Evolutionary conservation across 164 flowering plant genomes (phyloP).

Genomic region (Liriodendron chinense): DNA sequence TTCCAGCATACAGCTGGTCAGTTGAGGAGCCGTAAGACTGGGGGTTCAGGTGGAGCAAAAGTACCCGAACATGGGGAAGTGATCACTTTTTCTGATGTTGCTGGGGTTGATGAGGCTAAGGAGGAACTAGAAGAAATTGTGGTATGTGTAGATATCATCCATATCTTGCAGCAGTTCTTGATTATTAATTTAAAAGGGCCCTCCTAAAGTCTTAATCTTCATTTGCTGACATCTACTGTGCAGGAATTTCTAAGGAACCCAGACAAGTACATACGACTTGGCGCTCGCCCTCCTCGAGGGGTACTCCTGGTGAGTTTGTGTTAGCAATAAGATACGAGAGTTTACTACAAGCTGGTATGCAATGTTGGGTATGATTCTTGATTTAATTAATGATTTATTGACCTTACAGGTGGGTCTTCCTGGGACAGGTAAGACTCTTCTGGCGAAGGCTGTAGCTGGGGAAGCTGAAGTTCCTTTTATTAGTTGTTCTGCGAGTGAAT

Average conservation of each 20-base stretch:
- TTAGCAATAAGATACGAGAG: not conserved
- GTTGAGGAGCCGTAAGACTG: slow-evolving; percentile 80
- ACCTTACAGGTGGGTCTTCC: slow-evolving; percentile 94
- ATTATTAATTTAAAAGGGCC: not conserved
- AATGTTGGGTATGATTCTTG: not conserved
- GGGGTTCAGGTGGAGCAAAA: slow-evolving; percentile 66
- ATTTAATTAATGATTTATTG: slow-evolving; percentile 18
- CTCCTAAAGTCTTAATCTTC: slow-evolving; percentile 6
- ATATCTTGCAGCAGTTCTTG: not conserved
- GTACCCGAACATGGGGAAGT: slow-evolving; percentile 76
- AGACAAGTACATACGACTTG: slow-evolving; percentile 73
- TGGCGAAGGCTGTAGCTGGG: slow-evolving; percentile 99
- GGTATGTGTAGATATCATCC: slow-evolving; percentile 42
- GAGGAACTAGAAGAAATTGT: slow-evolving; percentile 99
- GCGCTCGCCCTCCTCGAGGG: slow-evolving; percentile 99
- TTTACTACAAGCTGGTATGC: not conserved
- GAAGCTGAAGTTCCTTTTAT: slow-evolving; percentile 99
- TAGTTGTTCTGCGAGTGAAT: slow-evolving; percentile 98
- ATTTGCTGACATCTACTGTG: slow-evolving; percentile 24
- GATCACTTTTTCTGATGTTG: slow-evolving; percentile 92
- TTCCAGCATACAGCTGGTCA: slow-evolving; percentile 81
- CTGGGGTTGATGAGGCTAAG: slow-evolving; percentile 99
- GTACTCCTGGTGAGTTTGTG: slow-evolving; percentile 84
- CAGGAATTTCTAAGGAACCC: slow-evolving; percentile 98
- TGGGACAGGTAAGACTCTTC: slow-evolving; percentile 98